phyloP scores from a whole-genome alignment of 2,329 filamentous ascomycete genomes.

The Orbilia brochopaga region DNA sequence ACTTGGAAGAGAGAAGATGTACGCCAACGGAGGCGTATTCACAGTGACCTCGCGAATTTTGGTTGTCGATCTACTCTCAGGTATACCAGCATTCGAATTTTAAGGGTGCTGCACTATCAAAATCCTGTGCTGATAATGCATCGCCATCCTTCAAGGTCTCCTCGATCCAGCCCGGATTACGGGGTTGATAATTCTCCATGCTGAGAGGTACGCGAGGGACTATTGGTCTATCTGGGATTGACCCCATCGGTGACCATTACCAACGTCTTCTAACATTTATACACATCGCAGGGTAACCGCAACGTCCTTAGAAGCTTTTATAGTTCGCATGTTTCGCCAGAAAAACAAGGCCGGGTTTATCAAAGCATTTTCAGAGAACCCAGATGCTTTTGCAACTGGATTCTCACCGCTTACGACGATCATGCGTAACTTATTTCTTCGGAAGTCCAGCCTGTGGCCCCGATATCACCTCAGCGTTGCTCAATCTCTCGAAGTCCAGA shows the following conservation, averaged over 20 bases:
- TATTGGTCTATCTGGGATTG: no score
- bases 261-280: neutral
- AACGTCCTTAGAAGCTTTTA: conserved; percentile 92
- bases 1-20: conserved; percentile 78
- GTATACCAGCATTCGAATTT: conserved; percentile 55
- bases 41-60: conserved; percentile 95
- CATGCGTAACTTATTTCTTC: conserved; percentile 89
- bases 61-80: conserved; percentile 89
- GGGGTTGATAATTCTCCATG: conserved; percentile 84
- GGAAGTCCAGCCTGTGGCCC: conserved; percentile 88
- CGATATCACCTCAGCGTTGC: conserved; percentile 91
- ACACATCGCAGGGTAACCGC: conserved; percentile 68
- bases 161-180: conserved; percentile 84
- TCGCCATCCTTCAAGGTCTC: conserved; percentile 62
- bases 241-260: neutral
- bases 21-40: conserved; percentile 85
- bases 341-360: conserved; percentile 93
- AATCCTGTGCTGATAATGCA: neutral
- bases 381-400: conserved; percentile 85
- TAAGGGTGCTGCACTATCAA: neutral
- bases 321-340: conserved; percentile 88
- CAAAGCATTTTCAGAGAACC: conserved; percentile 93
- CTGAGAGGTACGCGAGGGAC: conserved; percentile 66
- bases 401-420: conserved; percentile 87
- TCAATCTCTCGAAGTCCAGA: conserved; percentile 85